phyloP scores from a whole-genome alignment of 768 basidiomycete species.

The Mycena crocata region DNA sequence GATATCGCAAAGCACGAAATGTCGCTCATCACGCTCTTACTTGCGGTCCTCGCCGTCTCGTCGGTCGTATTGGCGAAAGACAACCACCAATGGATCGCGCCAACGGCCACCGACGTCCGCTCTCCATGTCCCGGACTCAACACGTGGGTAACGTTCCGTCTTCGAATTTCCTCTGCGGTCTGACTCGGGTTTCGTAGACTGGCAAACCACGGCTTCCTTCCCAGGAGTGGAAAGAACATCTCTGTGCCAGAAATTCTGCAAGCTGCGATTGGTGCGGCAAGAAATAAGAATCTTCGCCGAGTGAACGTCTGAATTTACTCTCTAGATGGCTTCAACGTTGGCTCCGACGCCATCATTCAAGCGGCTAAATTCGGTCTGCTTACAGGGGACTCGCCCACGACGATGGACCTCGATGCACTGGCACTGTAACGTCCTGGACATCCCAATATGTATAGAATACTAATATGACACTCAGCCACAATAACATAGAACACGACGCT shows the following conservation, averaged over 20 bases:
- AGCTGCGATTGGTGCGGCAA: background rate
- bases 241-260: slow-evolving; percentile 4
- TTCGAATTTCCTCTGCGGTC: background rate
- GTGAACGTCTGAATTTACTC: background rate
- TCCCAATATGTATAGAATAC: too few relatives aligned
- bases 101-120: slow-evolving; percentile 2
- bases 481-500: too few relatives aligned
- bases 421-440: slow-evolving; percentile 9
- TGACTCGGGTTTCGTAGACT: background rate
- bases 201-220: slow-evolving; percentile 21
- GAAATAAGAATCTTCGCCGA: background rate
- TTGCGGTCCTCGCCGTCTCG: too few relatives aligned
- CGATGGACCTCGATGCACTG: slow-evolving; percentile 11
- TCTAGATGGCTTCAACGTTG: slow-evolving; percentile 22
- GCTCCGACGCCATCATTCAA: background rate
- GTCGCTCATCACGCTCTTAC: too few relatives aligned
- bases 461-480: too few relatives aligned
- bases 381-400: background rate
- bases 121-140: slow-evolving; percentile 19
- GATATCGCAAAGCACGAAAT: too few relatives aligned
- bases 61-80: background rate
- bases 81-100: slow-evolving; percentile 1
- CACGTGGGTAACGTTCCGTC: background rate
- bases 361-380: slow-evolving; percentile 23
- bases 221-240: slow-evolving; percentile 8